Conservation (phyloP, 257 asterid genomes). For the Jasminum sambac region DNA sequence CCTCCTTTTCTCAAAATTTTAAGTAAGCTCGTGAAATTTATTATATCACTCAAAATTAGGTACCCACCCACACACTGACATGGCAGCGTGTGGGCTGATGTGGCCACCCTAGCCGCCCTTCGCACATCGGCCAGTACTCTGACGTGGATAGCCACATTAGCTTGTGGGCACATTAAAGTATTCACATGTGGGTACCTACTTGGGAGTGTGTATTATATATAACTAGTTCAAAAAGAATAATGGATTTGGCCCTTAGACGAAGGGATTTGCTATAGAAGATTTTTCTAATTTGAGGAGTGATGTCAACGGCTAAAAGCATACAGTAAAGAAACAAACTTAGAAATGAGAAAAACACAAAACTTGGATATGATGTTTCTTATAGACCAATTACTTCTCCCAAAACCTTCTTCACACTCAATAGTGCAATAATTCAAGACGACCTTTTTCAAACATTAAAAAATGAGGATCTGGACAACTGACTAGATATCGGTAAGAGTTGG, state of each 20-base stretch:
- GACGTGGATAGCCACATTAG: too few species aligned
- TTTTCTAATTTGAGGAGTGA: not conserved
- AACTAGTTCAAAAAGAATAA: too few species aligned
- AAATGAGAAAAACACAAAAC: not conserved
- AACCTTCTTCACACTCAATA: not conserved
- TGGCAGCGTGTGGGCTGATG: too few species aligned
- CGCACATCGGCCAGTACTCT: too few species aligned
- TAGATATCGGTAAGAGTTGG: not conserved
- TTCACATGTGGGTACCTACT: too few species aligned
- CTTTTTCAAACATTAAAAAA: constrained; percentile 6
- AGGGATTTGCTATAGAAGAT: not conserved
- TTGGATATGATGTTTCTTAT: not conserved
- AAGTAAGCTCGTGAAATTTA: not conserved
- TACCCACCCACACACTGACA: too few species aligned
- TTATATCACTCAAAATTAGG: too few species aligned
- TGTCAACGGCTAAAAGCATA: not conserved
- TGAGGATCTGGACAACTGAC: not conserved
- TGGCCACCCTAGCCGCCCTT: too few species aligned
- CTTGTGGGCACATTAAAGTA: too few species aligned
- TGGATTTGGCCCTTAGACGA: too few species aligned
- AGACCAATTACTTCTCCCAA: not conserved
- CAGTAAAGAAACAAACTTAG: not conserved
- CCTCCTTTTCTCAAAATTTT: too few species aligned
- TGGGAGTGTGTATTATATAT: too few species aligned
- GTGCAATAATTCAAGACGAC: not conserved